Base-by-base conservation (phyloP, 257 asterid genomes). In the Dorcoceras hygrometricum region DNA sequence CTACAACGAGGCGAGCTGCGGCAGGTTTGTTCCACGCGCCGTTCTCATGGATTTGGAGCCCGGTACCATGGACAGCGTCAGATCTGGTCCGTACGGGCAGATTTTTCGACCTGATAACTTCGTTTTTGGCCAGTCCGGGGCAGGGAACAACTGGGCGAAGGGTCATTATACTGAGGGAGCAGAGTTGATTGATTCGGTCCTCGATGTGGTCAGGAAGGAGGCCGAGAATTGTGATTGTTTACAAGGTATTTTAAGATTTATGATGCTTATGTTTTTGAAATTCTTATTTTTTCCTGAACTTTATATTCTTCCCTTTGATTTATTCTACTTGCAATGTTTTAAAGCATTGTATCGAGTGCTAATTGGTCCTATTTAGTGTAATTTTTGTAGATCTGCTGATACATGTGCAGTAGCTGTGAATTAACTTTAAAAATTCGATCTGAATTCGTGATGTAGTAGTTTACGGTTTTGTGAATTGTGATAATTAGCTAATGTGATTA, bases 41-140 rank as follows among this genome's bases (percentile, higher is more conserved):
- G 92, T 88, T 50, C 86, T 88, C 66, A 88, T 88, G 95, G 95
- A 85, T 71, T 76, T 88, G 62, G 92, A 88, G 78, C 92, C 95
- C 0, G 92, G 95, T 3, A 88, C 95, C 1, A 88, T 88, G 95
- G 92, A 88, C 62, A 88, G 95, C 8, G 84, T 87, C 65, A 80
- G 92, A 83, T 87, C 90, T 71, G 92, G 95, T 0, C 84, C 84
- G 22, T 87, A 87, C 68, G 92, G 92, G 0, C 90, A 84, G 80
- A 84, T 82, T 19, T 84, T 84, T 73, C 64, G 90, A 57, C 90
- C 88, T 5, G 71, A 85, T 61, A 85, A 87, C 81, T 87, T 87
- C 55, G 92, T 87, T 5, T 85, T 87, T 28, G 92, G 95, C 1
- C 92, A 87, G 79, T 85, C 92, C 16, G 95, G 95, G 2, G 95